These are phyloP conservation scores for Fusarium caatingaense DNA, from an alignment of 2,329 filamentous ascomycete species.

Conservation along the genomic window DNA sequence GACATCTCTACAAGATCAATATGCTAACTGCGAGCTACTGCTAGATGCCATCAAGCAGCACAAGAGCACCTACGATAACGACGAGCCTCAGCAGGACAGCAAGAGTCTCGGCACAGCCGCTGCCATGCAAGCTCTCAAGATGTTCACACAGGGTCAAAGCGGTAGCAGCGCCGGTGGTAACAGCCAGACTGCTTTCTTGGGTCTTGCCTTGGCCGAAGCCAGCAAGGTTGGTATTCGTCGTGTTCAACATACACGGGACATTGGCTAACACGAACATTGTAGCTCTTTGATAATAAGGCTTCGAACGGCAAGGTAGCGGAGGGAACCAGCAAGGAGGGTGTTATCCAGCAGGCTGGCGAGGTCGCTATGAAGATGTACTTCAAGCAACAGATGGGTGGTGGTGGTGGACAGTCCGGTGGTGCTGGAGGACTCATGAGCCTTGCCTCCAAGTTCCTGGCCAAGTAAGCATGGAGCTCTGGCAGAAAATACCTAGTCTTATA, in stretches of 20 bases:
- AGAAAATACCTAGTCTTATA: background rate
- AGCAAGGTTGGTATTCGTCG: conserved; percentile 68
- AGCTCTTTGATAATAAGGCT: conserved; percentile 71
- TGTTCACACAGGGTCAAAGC: conserved; percentile 72
- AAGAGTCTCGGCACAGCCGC: conserved; percentile 75
- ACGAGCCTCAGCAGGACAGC: conserved; percentile 60
- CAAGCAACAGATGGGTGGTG: conserved; percentile 71
- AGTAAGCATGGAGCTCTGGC: background rate
- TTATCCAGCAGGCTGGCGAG: conserved; percentile 81
- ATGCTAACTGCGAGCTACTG: background rate
- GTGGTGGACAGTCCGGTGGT: conserved; percentile 58
- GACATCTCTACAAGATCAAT: no score
- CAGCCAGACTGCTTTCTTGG: conserved; percentile 83
- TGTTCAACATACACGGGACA: no score
- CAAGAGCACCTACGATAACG: conserved; percentile 75
- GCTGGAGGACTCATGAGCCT: conserved; percentile 55
- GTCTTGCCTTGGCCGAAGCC: conserved; percentile 88
- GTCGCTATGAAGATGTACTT: conserved; percentile 92
- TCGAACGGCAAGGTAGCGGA: conserved; percentile 64
- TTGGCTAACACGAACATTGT: conserved; percentile 17
- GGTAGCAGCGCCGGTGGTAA: conserved; percentile 54
- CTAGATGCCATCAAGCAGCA: conserved; percentile 78
- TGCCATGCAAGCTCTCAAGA: conserved; percentile 83
- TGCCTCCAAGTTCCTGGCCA: conserved; percentile 60
- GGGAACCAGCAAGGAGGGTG: conserved; percentile 81